Conservation (phyloP, 78 protist species). For the Chrysochromulina parva region DNA sequence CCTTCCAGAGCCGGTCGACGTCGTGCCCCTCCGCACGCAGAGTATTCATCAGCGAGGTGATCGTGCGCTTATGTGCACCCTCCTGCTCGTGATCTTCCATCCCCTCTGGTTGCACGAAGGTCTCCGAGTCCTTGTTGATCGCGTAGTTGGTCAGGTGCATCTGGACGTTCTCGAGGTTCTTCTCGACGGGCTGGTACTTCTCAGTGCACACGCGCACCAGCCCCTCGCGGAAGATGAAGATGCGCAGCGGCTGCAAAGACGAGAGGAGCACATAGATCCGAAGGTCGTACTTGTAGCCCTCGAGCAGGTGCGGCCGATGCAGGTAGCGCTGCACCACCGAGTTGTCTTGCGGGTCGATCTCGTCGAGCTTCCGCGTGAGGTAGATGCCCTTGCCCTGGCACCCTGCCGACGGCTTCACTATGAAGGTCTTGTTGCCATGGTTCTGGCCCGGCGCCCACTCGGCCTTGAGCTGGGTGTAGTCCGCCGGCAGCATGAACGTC, state of each 20-base stretch:
- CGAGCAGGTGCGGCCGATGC: conserved; percentile 50
- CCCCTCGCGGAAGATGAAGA: conserved; percentile 55
- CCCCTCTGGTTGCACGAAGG: neutral
- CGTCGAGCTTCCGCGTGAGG: conserved; percentile 7
- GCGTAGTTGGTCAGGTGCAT: conserved; percentile 76
- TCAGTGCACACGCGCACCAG: conserved; percentile 58
- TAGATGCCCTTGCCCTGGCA: conserved; percentile 48
- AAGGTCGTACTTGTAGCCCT: conserved; percentile 65
- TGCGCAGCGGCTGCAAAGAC: conserved; percentile 42
- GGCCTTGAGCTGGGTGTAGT: neutral
- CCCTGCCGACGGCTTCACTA: conserved; percentile 27
- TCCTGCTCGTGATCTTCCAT: neutral
- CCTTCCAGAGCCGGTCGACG: conserved; percentile 6
- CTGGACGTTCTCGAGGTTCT: neutral
- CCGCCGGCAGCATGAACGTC: neutral
- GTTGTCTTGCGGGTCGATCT: neutral
- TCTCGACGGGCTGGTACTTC: conserved; percentile 15
- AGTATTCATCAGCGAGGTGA: neutral
- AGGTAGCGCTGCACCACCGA: conserved; percentile 60
- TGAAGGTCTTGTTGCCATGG: conserved; percentile 8
- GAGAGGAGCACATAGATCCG: conserved; percentile 61
- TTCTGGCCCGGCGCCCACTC: neutral
- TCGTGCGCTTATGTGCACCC: conserved; percentile 34
- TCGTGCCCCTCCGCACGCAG: conserved; percentile 25
- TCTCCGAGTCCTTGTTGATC: conserved; percentile 39